Evolutionary conservation across 1,139 yeast genomes (phyloP), one percentile per base, ranked within the genome.

Genomic region (Geotrichum restrictum): DNA sequence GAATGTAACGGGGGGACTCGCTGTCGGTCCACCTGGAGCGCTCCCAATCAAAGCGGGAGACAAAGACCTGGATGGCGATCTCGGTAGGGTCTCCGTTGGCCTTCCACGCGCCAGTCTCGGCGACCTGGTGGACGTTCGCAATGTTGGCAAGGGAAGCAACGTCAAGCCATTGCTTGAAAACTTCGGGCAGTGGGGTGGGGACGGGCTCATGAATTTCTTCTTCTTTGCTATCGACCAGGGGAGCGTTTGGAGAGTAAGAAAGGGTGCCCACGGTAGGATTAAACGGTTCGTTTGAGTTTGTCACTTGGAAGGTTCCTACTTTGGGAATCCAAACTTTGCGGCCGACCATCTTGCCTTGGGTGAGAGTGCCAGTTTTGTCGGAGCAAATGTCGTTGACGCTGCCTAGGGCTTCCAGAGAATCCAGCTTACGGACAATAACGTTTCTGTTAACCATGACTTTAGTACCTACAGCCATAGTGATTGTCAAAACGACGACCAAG

Each of bases 31-130:
- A 62, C 1, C 63, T 63, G 7, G 72, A 71, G 60, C 88, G 75
- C 8, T 73, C 72, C 62, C 68, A 76, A 29, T 76, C 78, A 45
- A 82, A 67, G 59, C 93, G 74, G 38, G 79, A 70, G 16, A 81
- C 77, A 64, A 85, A 85, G 0, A 86, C 89, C 63, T 85, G 87
- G 57, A 86, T 82, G 13, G 95, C 93, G 62, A 84, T 80, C 69
- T 86, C 95, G 2, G 95, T 86, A 37, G 95, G 89, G 65, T 86
- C 95, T 51, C 94, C 95, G 62, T 82, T 83, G 14, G 88, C 88
- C 61, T 79, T 80, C 93, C 94, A 86, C 18, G 69, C 71, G 14
- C 60, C 55, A 7, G 65, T 66, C 31, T 72, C 74, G 8, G 68
- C 69, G 39, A 72, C 72, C 57, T 75, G 69, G 56, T 73, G 74